Evolutionary conservation across 768 basidiomycete species (phyloP).

Genomic region (Leucosporidium yakuticum): DNA sequence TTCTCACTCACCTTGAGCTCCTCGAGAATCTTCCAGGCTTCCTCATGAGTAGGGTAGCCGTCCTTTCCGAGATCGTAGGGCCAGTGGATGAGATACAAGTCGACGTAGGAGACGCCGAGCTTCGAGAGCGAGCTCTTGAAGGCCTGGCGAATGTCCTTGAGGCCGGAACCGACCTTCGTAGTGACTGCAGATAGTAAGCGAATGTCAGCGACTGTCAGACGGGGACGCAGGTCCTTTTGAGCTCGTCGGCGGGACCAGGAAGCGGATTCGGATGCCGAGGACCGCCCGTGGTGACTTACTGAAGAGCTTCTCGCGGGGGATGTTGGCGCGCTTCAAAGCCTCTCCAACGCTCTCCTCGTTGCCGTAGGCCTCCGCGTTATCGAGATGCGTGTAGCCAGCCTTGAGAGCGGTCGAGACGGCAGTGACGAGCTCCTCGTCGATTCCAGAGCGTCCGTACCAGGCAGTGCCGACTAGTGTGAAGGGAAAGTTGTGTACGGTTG

Average conservation of each 20-base stretch:
- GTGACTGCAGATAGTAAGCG: constrained; percentile 21
- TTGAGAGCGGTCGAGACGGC: constrained; percentile 35
- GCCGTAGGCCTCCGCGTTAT: constrained; percentile 41
- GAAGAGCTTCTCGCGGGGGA: constrained; percentile 48
- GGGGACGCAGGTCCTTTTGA: no score
- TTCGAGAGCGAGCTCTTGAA: constrained; percentile 49
- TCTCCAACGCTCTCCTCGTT: constrained; percentile 42
- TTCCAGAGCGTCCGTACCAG: neutral
- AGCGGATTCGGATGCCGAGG: neutral
- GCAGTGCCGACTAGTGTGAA: constrained; percentile 4
- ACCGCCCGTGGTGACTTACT: constrained; percentile 23
- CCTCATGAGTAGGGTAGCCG: constrained; percentile 12
- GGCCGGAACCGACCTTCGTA: constrained; percentile 20
- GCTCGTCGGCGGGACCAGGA: no score
- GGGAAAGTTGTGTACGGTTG: no score
- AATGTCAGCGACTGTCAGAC: no score
- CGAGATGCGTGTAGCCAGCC: constrained; percentile 40
- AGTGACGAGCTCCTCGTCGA: constrained; percentile 3
- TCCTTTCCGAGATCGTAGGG: constrained; percentile 24
- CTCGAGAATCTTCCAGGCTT: neutral
- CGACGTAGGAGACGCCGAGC: constrained; percentile 46
- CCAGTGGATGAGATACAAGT: constrained; percentile 60
- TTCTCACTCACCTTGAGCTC: constrained; percentile 5
- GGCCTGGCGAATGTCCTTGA: constrained; percentile 47
- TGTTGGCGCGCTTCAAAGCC: constrained; percentile 37